These are phyloP conservation scores for Kazachstania viticola DNA, from an alignment of 805 yeast species.

Conservation along the genomic window DNA sequence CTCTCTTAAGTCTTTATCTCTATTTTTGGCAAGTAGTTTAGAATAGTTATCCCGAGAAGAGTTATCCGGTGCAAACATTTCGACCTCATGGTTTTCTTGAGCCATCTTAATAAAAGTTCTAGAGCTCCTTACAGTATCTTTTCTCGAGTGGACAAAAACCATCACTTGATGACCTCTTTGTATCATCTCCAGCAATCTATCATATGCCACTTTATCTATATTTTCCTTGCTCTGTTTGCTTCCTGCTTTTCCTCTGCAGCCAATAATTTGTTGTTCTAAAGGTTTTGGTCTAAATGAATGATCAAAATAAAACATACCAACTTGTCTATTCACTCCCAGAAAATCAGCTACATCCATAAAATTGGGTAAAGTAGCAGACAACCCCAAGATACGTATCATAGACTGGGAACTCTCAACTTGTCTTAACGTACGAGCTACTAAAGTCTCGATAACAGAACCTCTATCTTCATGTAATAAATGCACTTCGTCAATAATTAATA, in stretches of 20 bases:
- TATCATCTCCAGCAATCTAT: constrained; percentile 58
- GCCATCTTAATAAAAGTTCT: constrained; percentile 61
- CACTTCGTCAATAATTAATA: constrained; percentile 90
- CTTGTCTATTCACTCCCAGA: constrained; percentile 76
- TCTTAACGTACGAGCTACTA: constrained; percentile 86
- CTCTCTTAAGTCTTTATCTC: constrained; percentile 71
- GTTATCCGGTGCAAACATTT: constrained; percentile 28
- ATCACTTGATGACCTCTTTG: constrained; percentile 75
- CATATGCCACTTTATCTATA: constrained; percentile 65
- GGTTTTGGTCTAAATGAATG: constrained; percentile 92
- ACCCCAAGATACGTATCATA: constrained; percentile 86
- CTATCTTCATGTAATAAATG: constrained; percentile 94
- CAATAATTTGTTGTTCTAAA: constrained; percentile 73
- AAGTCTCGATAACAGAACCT: constrained; percentile 93
- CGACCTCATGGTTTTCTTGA: constrained; percentile 43
- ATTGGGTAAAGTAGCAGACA: constrained; percentile 90
- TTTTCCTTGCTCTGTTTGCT: constrained; percentile 55
- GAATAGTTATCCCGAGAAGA: constrained; percentile 29
- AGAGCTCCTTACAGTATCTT: constrained; percentile 82
- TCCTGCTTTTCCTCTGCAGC: constrained; percentile 81
- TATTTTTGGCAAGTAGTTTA: constrained; percentile 59
- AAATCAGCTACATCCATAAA: constrained; percentile 91
- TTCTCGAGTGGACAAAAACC: constrained; percentile 94
- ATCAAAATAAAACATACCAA: constrained; percentile 92
- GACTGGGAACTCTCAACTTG: constrained; percentile 92